phyloP scores from a whole-genome alignment of 2,329 filamentous ascomycete genomes.

The Colletotrichum neosansevieriae region DNA sequence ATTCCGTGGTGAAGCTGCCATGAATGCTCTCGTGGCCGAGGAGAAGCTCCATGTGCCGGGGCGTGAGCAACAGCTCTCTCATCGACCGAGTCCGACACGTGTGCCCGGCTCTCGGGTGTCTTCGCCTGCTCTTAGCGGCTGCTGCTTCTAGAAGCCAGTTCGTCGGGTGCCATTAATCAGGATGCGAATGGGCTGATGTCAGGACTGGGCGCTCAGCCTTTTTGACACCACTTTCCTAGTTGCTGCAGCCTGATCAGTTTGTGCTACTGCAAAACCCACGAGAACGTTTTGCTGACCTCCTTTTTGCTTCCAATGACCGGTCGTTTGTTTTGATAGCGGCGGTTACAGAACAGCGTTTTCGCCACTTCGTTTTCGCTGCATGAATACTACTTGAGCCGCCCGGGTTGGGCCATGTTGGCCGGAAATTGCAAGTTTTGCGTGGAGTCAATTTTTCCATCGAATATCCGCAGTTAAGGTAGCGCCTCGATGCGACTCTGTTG shows the following conservation, averaged over 20 bases:
- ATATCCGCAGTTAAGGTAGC: background rate
- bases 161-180: constrained; percentile 10
- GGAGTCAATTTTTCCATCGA: constrained; percentile 2
- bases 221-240: background rate
- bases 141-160: constrained; percentile 19
- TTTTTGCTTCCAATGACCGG: background rate
- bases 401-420: constrained; percentile 16
- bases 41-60: background rate
- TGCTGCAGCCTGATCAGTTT: constrained; percentile 8
- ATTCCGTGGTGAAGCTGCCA: background rate
- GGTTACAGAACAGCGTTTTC: background rate
- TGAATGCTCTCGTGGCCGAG: background rate
- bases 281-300: background rate
- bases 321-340: background rate
- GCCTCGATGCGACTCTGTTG: background rate
- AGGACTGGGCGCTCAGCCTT: background rate
- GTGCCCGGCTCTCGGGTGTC: background rate
- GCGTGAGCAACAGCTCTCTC: constrained; percentile 4
- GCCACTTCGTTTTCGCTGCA: background rate
- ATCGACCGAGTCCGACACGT: constrained; percentile 5
- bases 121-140: constrained; percentile 4
- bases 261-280: background rate
- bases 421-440: constrained; percentile 14
- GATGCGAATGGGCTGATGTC: constrained; percentile 31
- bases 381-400: background rate